Evolutionary conservation across 2,329 filamentous ascomycete genomes (phyloP), one percentile per base, ranked within the genome.

Genomic region (Pseudogymnoascus destructans): DNA sequence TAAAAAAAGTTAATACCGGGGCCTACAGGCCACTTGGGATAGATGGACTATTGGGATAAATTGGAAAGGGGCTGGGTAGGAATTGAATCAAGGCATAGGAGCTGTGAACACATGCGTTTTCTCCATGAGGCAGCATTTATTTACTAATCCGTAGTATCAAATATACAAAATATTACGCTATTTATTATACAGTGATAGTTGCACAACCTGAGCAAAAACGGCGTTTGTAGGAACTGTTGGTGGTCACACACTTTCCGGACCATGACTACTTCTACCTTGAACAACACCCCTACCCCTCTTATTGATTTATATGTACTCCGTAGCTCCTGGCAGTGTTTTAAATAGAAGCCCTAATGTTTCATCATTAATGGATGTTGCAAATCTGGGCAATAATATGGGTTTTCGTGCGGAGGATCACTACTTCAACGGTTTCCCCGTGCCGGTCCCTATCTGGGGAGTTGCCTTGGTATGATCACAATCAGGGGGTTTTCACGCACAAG

Each of bases 281-380:
- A n/a, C n/a, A n/a, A n/a, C n/a, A n/a, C n/a, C n/a, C n/a, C 25
- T 25, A 30, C 27, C 27, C 27, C 27, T 15, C 33, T 35, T n/a
- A 8, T 35, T 35, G 13, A 35, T 35, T 35, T 35, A n/a, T 10
- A 35, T 1, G 5, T 35, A 35, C 33, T 35, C 13, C 13, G 33
- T 15, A 23, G 17, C 38, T 13, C 11, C 19, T 46, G 38, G 3
- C n/a, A 46, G 19, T 46, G 19, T 30, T 52, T 8, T 13, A 30
- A 52, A 52, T 52, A 52, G 46, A 52, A 52, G 25, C 30, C 4
- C 46, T 52, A 52, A 2, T 52, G 46, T 52, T 52, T 52, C 25
- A 52, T 19, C 46, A 7, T 52, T 15, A 52, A 32, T 19, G 1
- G 25, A 15, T 13, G 25, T 30, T 52, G 25, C 46, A 52, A 30